Evolutionary conservation across 2,329 filamentous ascomycete species (phyloP).

Genomic region (Penicillium griseofulvum): DNA sequence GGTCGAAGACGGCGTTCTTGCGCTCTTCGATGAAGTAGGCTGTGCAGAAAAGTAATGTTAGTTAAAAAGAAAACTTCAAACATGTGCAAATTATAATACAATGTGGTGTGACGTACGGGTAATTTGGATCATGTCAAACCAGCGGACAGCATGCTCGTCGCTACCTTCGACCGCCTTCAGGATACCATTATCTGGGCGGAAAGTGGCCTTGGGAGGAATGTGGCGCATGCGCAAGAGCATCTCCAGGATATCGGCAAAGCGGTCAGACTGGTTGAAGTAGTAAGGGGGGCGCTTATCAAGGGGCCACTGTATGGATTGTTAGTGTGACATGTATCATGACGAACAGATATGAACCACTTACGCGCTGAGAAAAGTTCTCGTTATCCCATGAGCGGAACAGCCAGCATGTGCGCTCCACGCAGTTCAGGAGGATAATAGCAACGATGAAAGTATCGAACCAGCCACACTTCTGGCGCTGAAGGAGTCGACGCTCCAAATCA

Average conservation of each 20-base stretch:
- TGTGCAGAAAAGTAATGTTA: slow-evolving; percentile 15
- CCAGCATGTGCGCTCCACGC: slow-evolving; percentile 60
- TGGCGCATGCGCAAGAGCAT: slow-evolving; percentile 59
- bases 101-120: slow-evolving; percentile 33
- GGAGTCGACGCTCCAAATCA: slow-evolving; percentile 58
- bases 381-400: slow-evolving; percentile 55
- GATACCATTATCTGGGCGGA: slow-evolving; percentile 39
- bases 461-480: slow-evolving; percentile 57
- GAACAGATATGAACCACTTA: slow-evolving; percentile 20
- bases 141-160: slow-evolving; percentile 38
- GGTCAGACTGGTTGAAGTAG: slow-evolving; percentile 56
- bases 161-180: slow-evolving; percentile 40
- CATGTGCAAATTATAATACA: background rate
- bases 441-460: slow-evolving; percentile 61
- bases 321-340: background rate
- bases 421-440: slow-evolving; percentile 57
- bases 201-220: slow-evolving; percentile 42
- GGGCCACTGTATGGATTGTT: slow-evolving; percentile 46
- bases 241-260: slow-evolving; percentile 57
- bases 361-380: slow-evolving; percentile 35
- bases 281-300: slow-evolving; percentile 52
- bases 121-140: slow-evolving; percentile 44
- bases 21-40: slow-evolving; percentile 41
- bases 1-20: slow-evolving; percentile 38
- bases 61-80: background rate